Conservation (phyloP, 2,329 filamentous ascomycete species). For the Microdochium paspali region DNA sequence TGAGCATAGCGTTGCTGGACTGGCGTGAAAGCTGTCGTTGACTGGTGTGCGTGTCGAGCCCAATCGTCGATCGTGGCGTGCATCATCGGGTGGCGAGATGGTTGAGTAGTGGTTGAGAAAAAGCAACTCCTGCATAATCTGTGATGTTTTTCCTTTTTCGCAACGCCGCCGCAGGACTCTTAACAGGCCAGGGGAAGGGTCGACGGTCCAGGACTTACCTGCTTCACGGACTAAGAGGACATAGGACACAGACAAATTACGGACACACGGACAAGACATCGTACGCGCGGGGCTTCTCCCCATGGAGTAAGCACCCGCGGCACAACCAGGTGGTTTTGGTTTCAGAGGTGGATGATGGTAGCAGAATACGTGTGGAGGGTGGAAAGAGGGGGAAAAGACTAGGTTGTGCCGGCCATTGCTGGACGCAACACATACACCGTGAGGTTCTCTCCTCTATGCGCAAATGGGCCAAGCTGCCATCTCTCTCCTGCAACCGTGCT, state of each 20-base stretch:
- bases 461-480: background rate
- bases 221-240: background rate
- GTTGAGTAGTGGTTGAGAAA: too few species aligned
- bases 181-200: background rate
- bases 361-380: background rate
- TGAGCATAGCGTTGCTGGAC: too few species aligned
- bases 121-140: too few species aligned
- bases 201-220: background rate
- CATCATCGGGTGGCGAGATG: too few species aligned
- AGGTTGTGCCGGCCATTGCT: background rate
- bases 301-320: background rate
- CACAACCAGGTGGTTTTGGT: background rate
- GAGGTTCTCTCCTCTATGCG: background rate
- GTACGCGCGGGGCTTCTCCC: background rate
- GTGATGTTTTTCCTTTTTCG: background rate
- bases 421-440: background rate
- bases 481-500: background rate
- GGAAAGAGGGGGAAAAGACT: background rate
- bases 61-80: too few species aligned
- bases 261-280: background rate
- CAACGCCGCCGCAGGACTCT: background rate
- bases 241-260: background rate
- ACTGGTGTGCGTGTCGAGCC: too few species aligned
- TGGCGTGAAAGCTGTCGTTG: too few species aligned
- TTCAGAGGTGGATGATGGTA: conserved; percentile 1